Conservation (phyloP, 1,284 basidiomycete genomes). For the Rhodotorula sp. region DNA sequence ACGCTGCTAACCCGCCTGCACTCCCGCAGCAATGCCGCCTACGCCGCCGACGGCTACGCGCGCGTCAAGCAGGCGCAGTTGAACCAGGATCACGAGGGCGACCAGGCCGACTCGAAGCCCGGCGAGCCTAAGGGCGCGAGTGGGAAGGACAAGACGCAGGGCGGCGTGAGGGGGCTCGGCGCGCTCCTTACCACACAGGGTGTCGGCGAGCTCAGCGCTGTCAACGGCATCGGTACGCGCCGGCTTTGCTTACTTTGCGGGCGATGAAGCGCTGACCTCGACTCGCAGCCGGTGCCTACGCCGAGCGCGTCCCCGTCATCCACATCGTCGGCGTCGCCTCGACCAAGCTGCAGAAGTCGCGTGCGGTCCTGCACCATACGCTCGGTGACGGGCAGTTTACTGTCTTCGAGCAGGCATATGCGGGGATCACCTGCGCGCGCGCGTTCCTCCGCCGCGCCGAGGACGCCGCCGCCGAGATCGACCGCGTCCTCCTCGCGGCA, state of each 20-base stretch:
- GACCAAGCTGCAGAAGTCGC: constrained; percentile 65
- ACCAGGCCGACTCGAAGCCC: neutral
- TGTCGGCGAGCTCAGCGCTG: constrained; percentile 83
- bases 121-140: neutral
- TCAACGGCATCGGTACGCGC: constrained; percentile 71
- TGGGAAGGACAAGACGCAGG: constrained; percentile 34
- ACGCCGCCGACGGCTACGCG: constrained; percentile 94
- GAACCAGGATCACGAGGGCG: constrained; percentile 8
- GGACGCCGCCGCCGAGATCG: constrained; percentile 70
- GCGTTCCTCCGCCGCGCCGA: constrained; percentile 61
- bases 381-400: constrained; percentile 65
- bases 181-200: constrained; percentile 67
- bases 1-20: constrained; percentile 9
- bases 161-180: constrained; percentile 37
- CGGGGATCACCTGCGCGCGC: constrained; percentile 73
- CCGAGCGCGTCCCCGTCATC: constrained; percentile 87
- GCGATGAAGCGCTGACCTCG: neutral
- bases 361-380: constrained; percentile 56
- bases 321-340: constrained; percentile 88
- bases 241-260: neutral
- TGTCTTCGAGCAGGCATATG: constrained; percentile 74
- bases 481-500: constrained; percentile 74
- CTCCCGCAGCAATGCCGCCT: constrained; percentile 57
- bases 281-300: constrained; percentile 47
- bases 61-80: constrained; percentile 66